Base-by-base conservation (phyloP, 129 eudicot genomes). In the Chrysanthemum seticuspe region DNA sequence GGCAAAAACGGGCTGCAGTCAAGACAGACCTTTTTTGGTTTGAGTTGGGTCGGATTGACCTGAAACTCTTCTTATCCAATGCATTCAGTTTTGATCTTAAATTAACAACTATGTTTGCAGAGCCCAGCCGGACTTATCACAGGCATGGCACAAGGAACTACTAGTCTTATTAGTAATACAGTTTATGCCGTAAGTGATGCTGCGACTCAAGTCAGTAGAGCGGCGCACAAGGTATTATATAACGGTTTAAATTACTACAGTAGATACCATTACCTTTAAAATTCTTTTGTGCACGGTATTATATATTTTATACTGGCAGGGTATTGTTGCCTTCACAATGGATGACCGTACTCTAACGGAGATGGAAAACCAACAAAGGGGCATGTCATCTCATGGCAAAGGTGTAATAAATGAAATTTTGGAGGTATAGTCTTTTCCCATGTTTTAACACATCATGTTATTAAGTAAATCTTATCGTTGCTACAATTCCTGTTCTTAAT, bases 111-210 rank as follows among this genome's bases (percentile, higher is more conserved):
- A 29, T 16, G 67, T 75, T 72, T 76, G 77, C 89, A 94, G 97
- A 94, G 89, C 55, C 97, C 96, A 53, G 78, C 91, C 3, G 97
- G 99, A 47, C 85, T 94, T 29, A 68, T 94, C 68, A 86, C 93
- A 71, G 97, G 97, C 55, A 73, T 94, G 89, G 96, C 97, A 71
- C 93, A 90, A 78, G 99, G 99, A 58, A 94, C 97, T 8, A 81
- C 87, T 47, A 94, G 99, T 77, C 99, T 94, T 67, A 77, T 94
- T 57, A 94, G 96, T 79, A 94, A 90, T 78, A 94, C 97, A n/a
- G 87, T 94, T 66, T 94, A 88, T 78, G 97, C 99, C 71, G 81
- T 94, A 47, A 94, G 97, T 85, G 97, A 94, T 78, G 97, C 99
- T 75, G 90, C 99, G 36, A 94, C 96, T 76, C 96, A 94, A 82